Evolutionary conservation across 169 alveolate genomes (phyloP), one percentile per base, ranked within the genome.

Genomic region (Hepatocystis sp.): DNA sequence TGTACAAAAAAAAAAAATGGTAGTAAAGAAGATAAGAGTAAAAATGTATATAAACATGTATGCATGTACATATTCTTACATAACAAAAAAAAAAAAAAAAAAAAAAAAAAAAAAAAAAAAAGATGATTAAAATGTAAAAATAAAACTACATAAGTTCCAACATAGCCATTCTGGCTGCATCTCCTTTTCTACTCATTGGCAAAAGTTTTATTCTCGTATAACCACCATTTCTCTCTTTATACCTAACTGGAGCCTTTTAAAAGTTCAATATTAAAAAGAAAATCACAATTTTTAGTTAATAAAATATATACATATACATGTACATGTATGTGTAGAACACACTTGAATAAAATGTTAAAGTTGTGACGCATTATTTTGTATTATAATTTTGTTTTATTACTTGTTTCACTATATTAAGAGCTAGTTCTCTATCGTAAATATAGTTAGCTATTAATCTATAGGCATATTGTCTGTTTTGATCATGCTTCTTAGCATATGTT

Each of bases 141-240:
- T 19, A 86, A 15, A 60, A 60, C 27, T 89, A 90, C 76, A 89
- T 23, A 47, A 89, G 85, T 76, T 89, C 93, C 42, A 89, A 71
- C 34, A 61, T 49, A 2, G 90, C 93, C 68, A 84, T 71, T 30
- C 84, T 89, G 17, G 93, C 76, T 55, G 88, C 90, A 34, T 89
- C 93, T 32, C 93, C 93, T 39, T 88, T 88, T 30, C 85, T 71
- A 39, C 88, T 92, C 52, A 65, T 88, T 40, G 84, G 81, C n/a
- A 92, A 88, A 40, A 90, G 86, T 39, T 63, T 71, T 42, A 92
- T 90, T 56, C 92, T 88, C 36, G 93, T 86, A 66, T 92, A 92
- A 7, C 95, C 95, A 1, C 95, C 95, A 58, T 92, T 91, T 17
- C 95, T 67, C 65, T 92, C 95, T 60, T 84, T 86, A 39, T 67